These are phyloP conservation scores for Pseudocercospora cruenta DNA, from an alignment of 2,329 filamentous ascomycete species.

Conservation along the genomic window DNA sequence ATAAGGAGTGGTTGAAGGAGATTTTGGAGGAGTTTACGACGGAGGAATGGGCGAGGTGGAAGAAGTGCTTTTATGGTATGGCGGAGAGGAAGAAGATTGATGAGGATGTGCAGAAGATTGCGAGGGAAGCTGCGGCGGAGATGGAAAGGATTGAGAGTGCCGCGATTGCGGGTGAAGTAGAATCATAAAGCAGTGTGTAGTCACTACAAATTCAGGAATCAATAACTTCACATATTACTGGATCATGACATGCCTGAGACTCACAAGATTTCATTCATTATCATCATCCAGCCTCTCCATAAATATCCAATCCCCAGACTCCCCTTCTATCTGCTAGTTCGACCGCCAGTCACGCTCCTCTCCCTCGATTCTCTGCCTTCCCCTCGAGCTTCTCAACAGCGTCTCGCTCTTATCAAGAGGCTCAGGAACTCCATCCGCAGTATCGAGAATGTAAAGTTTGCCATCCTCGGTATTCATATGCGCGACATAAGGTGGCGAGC, in stretches of 20 bases:
- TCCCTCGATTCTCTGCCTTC: background rate
- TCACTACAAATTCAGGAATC: too few relatives aligned
- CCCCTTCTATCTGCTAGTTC: background rate
- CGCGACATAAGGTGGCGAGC: constrained; percentile 2
- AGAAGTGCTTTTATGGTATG: background rate
- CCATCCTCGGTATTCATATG: background rate
- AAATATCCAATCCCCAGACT: background rate
- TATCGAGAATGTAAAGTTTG: background rate
- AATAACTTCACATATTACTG: too few relatives aligned
- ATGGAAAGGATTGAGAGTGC: background rate
- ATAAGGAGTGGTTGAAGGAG: background rate
- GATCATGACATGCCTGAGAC: too few relatives aligned
- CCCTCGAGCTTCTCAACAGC: background rate
- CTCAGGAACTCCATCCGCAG: background rate
- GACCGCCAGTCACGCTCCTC: background rate
- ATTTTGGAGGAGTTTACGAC: background rate
- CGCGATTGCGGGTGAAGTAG: too few relatives aligned
- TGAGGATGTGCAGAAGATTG: background rate
- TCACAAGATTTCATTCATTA: too few relatives aligned
- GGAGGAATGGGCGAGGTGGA: background rate
- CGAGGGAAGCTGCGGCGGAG: background rate
- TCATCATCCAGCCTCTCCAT: background rate
- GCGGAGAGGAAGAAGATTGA: background rate
- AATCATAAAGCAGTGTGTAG: too few relatives aligned
- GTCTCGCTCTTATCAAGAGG: background rate